Evolutionary conservation across 192 early-diverging fungal genomes (phyloP).

Genomic region (Coemansia javaensis): DNA sequence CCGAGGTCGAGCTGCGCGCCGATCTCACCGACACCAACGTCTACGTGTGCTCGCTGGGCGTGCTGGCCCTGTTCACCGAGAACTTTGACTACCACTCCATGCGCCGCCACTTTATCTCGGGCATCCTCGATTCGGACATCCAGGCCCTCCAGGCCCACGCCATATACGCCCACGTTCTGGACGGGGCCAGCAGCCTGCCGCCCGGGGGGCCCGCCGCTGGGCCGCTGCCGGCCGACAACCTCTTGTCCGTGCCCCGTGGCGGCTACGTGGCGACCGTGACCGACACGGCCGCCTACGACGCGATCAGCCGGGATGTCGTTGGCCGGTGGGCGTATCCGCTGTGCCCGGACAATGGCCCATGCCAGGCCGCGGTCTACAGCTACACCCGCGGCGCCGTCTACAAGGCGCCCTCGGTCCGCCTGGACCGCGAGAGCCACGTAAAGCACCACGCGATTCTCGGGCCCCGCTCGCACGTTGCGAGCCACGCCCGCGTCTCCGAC

Average conservation of each 20-base stretch:
- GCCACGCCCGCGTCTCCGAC: slow-evolving; percentile 62
- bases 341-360: slow-evolving; percentile 82
- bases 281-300: slow-evolving; percentile 62
- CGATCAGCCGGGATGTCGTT: slow-evolving; percentile 74
- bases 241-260: slow-evolving; percentile 12
- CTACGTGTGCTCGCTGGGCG: slow-evolving; percentile 89
- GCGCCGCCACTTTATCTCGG: slow-evolving; percentile 82
- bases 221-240: neutral
- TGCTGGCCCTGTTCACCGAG: slow-evolving; percentile 87
- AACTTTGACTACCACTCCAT: slow-evolving; percentile 97
- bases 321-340: slow-evolving; percentile 92
- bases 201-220: neutral
- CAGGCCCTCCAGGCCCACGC: slow-evolving; percentile 70
- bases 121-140: slow-evolving; percentile 87
- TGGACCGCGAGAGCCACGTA: slow-evolving; percentile 62
- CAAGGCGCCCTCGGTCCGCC: slow-evolving; percentile 68
- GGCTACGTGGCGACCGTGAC: slow-evolving; percentile 62
- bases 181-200: slow-evolving; percentile 54
- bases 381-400: slow-evolving; percentile 79
- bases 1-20: slow-evolving; percentile 75
- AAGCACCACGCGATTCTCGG: slow-evolving; percentile 83
- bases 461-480: slow-evolving; percentile 65
- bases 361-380: slow-evolving; percentile 63
- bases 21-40: slow-evolving; percentile 91
- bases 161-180: slow-evolving; percentile 74